Conservation (phyloP, 2,329 filamentous ascomycete species). For the Pseudopyricularia javanii region DNA sequence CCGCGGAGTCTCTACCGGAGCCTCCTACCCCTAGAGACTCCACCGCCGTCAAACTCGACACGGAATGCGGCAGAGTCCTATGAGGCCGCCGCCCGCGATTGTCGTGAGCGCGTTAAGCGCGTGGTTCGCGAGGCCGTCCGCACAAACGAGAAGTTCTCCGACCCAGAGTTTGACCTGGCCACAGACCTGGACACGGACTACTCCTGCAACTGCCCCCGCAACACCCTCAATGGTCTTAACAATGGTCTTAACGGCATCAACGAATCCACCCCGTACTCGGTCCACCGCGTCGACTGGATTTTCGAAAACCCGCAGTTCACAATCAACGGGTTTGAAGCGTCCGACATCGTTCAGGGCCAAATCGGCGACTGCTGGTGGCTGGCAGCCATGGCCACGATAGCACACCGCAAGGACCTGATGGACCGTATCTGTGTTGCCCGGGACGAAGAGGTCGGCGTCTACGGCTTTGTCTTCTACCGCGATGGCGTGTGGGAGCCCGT, state of each 20-base stretch:
- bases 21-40: conserved; percentile 14
- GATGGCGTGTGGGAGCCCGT: conserved; percentile 58
- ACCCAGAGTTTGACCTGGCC: conserved; percentile 31
- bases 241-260: conserved; percentile 12
- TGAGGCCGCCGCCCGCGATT: conserved; percentile 25
- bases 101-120: conserved; percentile 24
- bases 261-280: conserved; percentile 19
- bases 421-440: conserved; percentile 54
- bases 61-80: conserved; percentile 28
- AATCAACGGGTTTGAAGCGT: conserved; percentile 37
- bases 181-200: conserved; percentile 18
- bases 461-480: conserved; percentile 17
- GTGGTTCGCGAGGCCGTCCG: conserved; percentile 28
- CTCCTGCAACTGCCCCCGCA: conserved; percentile 10
- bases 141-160: conserved; percentile 31
- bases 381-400: conserved; percentile 55
- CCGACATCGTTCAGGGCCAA: conserved; percentile 28
- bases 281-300: conserved; percentile 34
- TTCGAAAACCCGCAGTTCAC: conserved; percentile 53
- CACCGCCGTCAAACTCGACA: conserved; percentile 13
- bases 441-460: conserved; percentile 42
- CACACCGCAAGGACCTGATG: conserved; percentile 52
- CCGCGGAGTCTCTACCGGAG: conserved; percentile 25
- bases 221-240: conserved; percentile 22
- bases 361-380: conserved; percentile 66